A percentile compares a stretch with the other conserved stretches of the same genome.
These are phyloP conservation scores for Naganishia randhawae DNA, from an alignment of 768 basidiomycete species.

Conservation along the genomic window DNA sequence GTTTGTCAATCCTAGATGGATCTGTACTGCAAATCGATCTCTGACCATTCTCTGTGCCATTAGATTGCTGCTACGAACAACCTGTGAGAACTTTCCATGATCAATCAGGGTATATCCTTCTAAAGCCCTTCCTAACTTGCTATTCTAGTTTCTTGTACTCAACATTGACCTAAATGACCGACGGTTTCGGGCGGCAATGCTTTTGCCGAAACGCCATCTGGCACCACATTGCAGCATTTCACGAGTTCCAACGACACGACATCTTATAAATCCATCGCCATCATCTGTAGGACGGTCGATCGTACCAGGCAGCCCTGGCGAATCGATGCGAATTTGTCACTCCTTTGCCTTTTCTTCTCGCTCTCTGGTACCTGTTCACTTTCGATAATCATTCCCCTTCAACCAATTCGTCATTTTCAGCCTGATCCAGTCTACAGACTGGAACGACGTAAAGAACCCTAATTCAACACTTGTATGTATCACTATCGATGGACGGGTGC, in stretches of 20 bases:
- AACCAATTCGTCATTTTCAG: neutral
- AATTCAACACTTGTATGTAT: constrained; percentile 17
- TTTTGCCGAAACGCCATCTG: neutral
- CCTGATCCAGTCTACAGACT: neutral
- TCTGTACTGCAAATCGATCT: constrained; percentile 5
- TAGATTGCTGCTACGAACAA: constrained; percentile 98
- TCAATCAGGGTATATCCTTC: too few relatives aligned
- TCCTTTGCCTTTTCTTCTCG: neutral
- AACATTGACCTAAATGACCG: constrained; percentile 37
- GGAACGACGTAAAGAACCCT: neutral
- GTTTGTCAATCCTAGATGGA: constrained; percentile 40
- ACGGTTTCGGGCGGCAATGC: neutral
- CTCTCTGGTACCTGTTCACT: neutral
- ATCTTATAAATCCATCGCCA: constrained; percentile 18
- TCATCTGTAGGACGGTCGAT: constrained; percentile 21
- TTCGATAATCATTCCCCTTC: neutral
- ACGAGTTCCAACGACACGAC: constrained; percentile 23
- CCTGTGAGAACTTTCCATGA: constrained; percentile 60
- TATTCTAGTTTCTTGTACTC: constrained; percentile 48
- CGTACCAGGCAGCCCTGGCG: constrained; percentile 26
- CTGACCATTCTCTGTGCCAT: constrained; percentile 24
- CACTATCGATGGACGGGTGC: neutral
- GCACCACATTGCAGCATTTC: constrained; percentile 7
- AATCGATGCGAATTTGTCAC: constrained; percentile 17
- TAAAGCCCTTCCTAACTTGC: neutral